These are phyloP conservation scores for Aspergillus flavus DNA, from an alignment of 2,329 filamentous ascomycete genomes.

Conservation along the genomic window DNA sequence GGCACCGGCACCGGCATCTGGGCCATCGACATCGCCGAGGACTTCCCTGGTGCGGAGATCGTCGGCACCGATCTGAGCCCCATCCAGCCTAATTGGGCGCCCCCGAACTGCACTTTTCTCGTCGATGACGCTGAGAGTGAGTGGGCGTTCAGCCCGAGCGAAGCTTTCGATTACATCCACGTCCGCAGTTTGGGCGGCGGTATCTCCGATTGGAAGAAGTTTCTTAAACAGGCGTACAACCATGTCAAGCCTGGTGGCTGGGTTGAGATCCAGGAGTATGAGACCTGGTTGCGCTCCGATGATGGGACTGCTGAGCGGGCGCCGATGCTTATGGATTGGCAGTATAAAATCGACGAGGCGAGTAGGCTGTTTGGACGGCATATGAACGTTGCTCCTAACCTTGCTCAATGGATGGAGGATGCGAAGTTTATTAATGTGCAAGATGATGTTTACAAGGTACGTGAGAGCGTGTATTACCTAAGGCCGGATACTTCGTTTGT, in stretches of 20 bases:
- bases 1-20: slow-evolving; percentile 38
- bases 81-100: slow-evolving; percentile 45
- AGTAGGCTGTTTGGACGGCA: slow-evolving; percentile 38
- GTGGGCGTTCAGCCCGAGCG: slow-evolving; percentile 42
- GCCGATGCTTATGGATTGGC: slow-evolving; percentile 31
- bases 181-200: slow-evolving; percentile 39
- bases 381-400: slow-evolving; percentile 36
- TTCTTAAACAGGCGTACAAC: slow-evolving; percentile 34
- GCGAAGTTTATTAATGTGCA: slow-evolving; percentile 36
- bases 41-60: slow-evolving; percentile 38
- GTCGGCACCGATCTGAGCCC: slow-evolving; percentile 39
- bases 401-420: slow-evolving; percentile 31
- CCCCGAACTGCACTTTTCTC: slow-evolving; percentile 55
- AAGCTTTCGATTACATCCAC: slow-evolving; percentile 45
- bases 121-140: slow-evolving; percentile 47
- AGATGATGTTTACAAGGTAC: slow-evolving; percentile 41
- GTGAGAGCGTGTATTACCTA: background rate
- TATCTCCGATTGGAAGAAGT: slow-evolving; percentile 37
- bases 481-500: background rate
- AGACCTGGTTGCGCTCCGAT: slow-evolving; percentile 31
- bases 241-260: slow-evolving; percentile 40
- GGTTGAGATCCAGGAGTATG: slow-evolving; percentile 41
- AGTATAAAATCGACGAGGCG: slow-evolving; percentile 31
- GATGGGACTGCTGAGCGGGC: slow-evolving; percentile 34
- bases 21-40: slow-evolving; percentile 49